Base-by-base conservation (phyloP, 2,329 filamentous ascomycete species). In the Chaetomiaceae sp. region DNA sequence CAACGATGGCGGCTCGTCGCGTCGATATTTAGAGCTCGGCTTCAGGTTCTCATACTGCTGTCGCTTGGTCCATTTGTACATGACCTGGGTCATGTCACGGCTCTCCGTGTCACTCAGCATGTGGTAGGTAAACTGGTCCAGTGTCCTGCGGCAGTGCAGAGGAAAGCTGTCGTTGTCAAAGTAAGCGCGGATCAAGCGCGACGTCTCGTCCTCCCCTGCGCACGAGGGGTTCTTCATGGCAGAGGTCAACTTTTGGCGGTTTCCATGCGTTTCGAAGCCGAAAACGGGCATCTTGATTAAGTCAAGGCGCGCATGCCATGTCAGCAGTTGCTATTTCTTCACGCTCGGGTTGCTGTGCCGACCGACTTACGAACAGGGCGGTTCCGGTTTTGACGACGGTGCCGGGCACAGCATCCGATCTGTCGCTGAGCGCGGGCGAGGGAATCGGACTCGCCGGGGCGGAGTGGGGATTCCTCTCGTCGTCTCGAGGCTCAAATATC, bases 71-170 rank as follows among this genome's bases (percentile, higher is more conserved):
- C 51, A 58, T 11, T 43, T 49, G 31, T 47, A 60, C 25, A 58
- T 47, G 14, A 58, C 58, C 17, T 60, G 58, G 19, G 47, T 51
- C 5, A 54, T 54, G 37, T 60, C 58, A 5, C 58, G 47, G 14
- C 48, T 38, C 34, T 56, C 55, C 9, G 58, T 60, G 11, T 42
- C 44, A 8, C 56, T 42, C 6, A 60, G 48, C 58, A 60, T 60
- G 37, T 58, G 46, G 33, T 58, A 60, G 2, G 58, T 51, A 11
- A 54, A 58, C 45, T 60, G 55, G 23, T 58, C 58, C 43, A 60
- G n/a, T 3, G 58, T 60, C 4, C 55, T 55, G 3, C 58, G 58
- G 44, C 51, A 56, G 38, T 60, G 58, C 31, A 60, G 6, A 15
- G 45, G 45, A 12, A 37, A 27, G 12, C 22, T 19, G 15, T 14